A percentile compares a stretch with the other conserved stretches of the same genome.
These are phyloP conservation scores for Penicillium sp. DNA, from an alignment of 2,329 filamentous ascomycete genomes.

Conservation along the genomic window DNA sequence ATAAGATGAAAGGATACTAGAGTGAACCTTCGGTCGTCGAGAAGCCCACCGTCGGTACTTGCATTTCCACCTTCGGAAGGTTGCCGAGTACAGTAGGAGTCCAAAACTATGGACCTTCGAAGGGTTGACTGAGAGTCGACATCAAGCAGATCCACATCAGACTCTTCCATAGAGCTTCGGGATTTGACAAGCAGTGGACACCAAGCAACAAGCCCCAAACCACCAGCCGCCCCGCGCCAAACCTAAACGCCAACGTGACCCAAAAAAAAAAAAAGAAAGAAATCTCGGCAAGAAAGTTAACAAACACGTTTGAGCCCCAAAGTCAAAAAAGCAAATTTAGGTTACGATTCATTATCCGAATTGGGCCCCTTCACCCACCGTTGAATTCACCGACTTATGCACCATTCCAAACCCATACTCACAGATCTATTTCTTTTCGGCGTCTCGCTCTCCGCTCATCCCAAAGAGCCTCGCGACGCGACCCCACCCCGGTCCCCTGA, in stretches of 20 bases:
- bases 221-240: background rate
- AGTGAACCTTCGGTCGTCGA: background rate
- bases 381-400: background rate
- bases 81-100: background rate
- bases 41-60: too few species aligned
- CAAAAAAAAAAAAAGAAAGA: background rate
- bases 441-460: background rate
- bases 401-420: too few species aligned
- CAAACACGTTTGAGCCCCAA: background rate
- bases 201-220: background rate
- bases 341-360: background rate
- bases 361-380: background rate
- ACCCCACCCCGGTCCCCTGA: background rate
- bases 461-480: background rate
- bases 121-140: too few species aligned
- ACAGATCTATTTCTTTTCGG: too few species aligned
- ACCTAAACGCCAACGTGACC: background rate
- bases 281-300: background rate
- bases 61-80: background rate
- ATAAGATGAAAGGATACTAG: background rate
- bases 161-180: background rate
- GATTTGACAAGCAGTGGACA: background rate
- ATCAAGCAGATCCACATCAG: too few species aligned
- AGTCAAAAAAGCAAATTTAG: background rate
- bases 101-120: too few species aligned